Percentiles rank a stretch among this genome's conserved stretches.
Evolutionary conservation across 2,329 filamentous ascomycete genomes (phyloP).

Genomic region (Verticillium longisporum): DNA sequence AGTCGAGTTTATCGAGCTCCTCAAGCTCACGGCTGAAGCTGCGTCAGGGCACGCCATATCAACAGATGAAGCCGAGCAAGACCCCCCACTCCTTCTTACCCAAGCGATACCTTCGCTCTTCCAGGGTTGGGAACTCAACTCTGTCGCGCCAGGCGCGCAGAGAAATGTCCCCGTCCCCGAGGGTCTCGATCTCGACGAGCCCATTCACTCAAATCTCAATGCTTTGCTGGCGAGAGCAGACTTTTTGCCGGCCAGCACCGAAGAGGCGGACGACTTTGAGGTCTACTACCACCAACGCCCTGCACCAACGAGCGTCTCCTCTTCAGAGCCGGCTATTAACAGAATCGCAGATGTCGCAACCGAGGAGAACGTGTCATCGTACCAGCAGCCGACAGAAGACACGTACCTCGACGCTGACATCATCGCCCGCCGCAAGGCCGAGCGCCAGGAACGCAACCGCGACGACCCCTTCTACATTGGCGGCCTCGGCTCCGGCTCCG

Average conservation of each 20-base stretch:
- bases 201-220: slow-evolving; percentile 71
- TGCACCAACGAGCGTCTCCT: slow-evolving; percentile 43
- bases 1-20: slow-evolving; percentile 84
- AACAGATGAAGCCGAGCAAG: slow-evolving; percentile 45
- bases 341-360: slow-evolving; percentile 37
- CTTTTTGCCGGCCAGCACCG: slow-evolving; percentile 36
- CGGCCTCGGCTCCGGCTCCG: slow-evolving; percentile 37
- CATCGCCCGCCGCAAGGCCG: slow-evolving; percentile 64
- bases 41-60: slow-evolving; percentile 58
- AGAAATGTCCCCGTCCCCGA: slow-evolving; percentile 75
- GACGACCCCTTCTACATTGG: slow-evolving; percentile 95
- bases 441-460: slow-evolving; percentile 73
- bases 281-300: slow-evolving; percentile 56
- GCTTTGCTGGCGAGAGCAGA: slow-evolving; percentile 57
- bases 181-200: slow-evolving; percentile 69
- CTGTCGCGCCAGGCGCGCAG: slow-evolving; percentile 77
- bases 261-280: slow-evolving; percentile 61
- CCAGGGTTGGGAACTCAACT: slow-evolving; percentile 80
- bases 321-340: slow-evolving; percentile 47
- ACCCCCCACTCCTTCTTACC: slow-evolving; percentile 77
- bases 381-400: slow-evolving; percentile 56
- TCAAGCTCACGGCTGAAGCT: slow-evolving; percentile 82
- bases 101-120: slow-evolving; percentile 89
- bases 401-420: slow-evolving; percentile 67
- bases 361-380: slow-evolving; percentile 44